Percentiles rank a stretch among this genome's conserved stretches.
These are phyloP conservation scores for Hypoxylon crocopeplum DNA, from an alignment of 495 filamentous ascomycete genomes.

Conservation along the genomic window DNA sequence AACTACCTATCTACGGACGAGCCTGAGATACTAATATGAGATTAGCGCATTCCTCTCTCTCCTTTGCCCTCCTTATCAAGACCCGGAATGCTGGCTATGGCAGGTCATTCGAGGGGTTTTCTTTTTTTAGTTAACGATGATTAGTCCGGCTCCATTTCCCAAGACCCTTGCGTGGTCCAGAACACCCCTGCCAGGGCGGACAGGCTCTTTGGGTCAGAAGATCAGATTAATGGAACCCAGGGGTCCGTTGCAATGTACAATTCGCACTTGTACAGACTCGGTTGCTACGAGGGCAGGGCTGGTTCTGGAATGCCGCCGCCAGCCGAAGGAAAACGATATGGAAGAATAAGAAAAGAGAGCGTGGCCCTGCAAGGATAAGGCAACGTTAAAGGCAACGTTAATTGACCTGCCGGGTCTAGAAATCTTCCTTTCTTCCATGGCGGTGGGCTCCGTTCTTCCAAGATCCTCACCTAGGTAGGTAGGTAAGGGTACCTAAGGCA, in stretches of 20 bases:
- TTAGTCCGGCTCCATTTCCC: slow-evolving; percentile 9
- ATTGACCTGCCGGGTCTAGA: slow-evolving; percentile 36
- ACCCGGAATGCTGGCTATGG: slow-evolving; percentile 20
- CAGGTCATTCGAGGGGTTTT: slow-evolving; percentile 18
- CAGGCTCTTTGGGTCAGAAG: slow-evolving; percentile 30
- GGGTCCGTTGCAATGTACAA: no score
- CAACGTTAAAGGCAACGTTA: background rate
- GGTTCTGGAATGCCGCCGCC: slow-evolving; percentile 23
- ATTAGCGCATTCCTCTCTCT: slow-evolving; percentile 3
- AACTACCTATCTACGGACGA: background rate
- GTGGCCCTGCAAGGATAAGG: slow-evolving; percentile 23
- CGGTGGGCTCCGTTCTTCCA: slow-evolving; percentile 6
- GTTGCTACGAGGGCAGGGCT: no score
- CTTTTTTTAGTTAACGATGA: slow-evolving; percentile 6
- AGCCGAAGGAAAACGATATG: slow-evolving; percentile 27
- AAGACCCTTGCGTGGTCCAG: slow-evolving; percentile 23
- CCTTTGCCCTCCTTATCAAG: slow-evolving; percentile 13
- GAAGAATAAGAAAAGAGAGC: slow-evolving; percentile 1
- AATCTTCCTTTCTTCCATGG: slow-evolving; percentile 26
- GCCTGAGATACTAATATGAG: background rate
- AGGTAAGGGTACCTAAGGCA: background rate
- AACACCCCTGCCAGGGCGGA: slow-evolving; percentile 9
- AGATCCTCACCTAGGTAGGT: slow-evolving; percentile 25
- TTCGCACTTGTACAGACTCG: no score
- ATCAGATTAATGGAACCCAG: slow-evolving; percentile 17